Evolutionary conservation across 140 eudicot species (phyloP), one percentile per base, ranked within the genome.

Genomic region (Oenanthe javanica): DNA sequence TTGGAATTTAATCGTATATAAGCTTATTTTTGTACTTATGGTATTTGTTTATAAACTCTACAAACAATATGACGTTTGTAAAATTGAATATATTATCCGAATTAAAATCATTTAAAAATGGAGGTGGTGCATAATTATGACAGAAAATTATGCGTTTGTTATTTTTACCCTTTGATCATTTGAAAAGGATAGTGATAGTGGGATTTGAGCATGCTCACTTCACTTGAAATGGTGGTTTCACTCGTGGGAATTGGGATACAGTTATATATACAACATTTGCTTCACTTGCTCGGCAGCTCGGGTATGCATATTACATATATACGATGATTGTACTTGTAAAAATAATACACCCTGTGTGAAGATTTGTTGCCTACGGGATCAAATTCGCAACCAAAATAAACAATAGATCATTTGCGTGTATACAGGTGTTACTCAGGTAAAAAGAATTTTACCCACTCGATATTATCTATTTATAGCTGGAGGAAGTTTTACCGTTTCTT

Each of bases 141-240:
- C 23, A 42, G 5, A 72, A 72, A 15, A 18, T 21, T 74, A 50
- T 27, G 18, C 14, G 16, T 45, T 23, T 74, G 36, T n/a, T 15
- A 5, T 27, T n/a, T 50, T 16, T 11, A 0, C 21, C 27, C 12
- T 18, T 46, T 50, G 27, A 21, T 74, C 14, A 21, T 40, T 43
- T 21, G 77, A 42, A 72, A 46, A 74, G 69, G 69, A 61, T 61
- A 61, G 38, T 61, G 21, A 45, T 74, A n/a, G 78, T 74, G 57
- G 77, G 55, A 43, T 9, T 0, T 74, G 57, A 46, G 77, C 78
- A 74, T 50, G 78, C 78, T 74, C 78, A 74, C 40, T 74, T 45
- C 36, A 31, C 36, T 31, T 31, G 57, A 74, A 72, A 70, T 70
- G 75, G 49, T 19, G 77, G 9, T 43, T 19, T 72, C 36, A 72